Evolutionary conservation across 1,139 yeast genomes (phyloP), one percentile per base, ranked within the genome.

Genomic region (Diutina ranongensis): DNA sequence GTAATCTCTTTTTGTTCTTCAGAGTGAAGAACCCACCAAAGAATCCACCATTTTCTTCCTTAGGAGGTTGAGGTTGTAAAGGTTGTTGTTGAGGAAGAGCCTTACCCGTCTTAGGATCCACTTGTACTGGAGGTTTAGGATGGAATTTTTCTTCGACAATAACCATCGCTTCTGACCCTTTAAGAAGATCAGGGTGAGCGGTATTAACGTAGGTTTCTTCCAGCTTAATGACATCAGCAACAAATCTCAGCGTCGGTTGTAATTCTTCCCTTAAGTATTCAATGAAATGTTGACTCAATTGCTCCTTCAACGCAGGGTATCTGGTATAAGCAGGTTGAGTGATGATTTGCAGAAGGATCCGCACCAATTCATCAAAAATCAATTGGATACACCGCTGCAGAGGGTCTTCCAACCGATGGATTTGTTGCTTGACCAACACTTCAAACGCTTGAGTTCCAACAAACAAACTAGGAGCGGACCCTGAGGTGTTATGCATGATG

Each of bases 381-480:
- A 92, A 76, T 51, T 84, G 79, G 51, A 89, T 88, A 70, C 97
- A 86, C 59, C 95, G 80, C 49, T 86, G 58, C 9, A 94, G 73
- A 10, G 98, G 98, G 54, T 92, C 97, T 65, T 92, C 97, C 71
- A 92, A 87, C 63, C 98, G 78, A 56, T 74, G 80, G 54, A 92
- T 89, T 65, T 92, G 98, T 64, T 92, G 96, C 63, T 86, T 88
- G 44, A 92, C 97, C 56, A 92, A 77, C 19, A 89, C 96, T 64
- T 92, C 98, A 60, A 92, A 92, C 0, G 97, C 97, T 57, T 87
- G 92, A 7, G 98, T 92, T 44, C 97, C 98, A 49, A 92, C 98
- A 66, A 92, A 92, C 56, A 92, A 72, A 4, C 96, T 85, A n/a
- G 98, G 98, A 1, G 97, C 87, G 16, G 97, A 83, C 59, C 98